Evolutionary conservation across 306 rosid species (phyloP), one percentile per base, ranked within the genome.

Genomic region (Prunus fruticosa): DNA sequence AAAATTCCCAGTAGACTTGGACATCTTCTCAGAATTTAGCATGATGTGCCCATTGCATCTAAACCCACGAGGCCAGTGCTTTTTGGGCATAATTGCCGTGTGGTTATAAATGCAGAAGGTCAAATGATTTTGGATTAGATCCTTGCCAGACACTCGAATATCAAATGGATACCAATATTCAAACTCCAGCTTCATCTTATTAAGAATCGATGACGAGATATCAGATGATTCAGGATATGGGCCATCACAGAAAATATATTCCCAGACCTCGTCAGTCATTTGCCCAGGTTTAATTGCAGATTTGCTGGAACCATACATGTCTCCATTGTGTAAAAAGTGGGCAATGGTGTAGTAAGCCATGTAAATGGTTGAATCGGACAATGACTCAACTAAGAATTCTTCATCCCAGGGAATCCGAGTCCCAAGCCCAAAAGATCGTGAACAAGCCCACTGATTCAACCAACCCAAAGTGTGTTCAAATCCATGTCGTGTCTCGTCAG

Each of bases 91-190:
- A 68, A 93, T 82, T 72, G 98, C 98, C 19, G 96, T 82, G 71
- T 93, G 98, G 81, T 93, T 93, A 78, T 93, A 93, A 64, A 93
- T 89, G 83, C 78, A 72, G 84, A 93, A 93, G 49, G 97, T 93
- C 50, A 93, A 90, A 77, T 93, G 98, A 76, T 93, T 93, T 86
- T 91, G 98, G 72, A 93, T 87, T 62, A 93, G 93, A 87, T 91
- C 98, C 82, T 93, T 93, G n/a, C 97, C 98, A 77, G 98, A 93
- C 58, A 88, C 98, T 46, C 98, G 89, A 65, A 93, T 88, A 82
- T 93, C 98, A 83, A 91, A 93, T 19, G 98, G 98, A 69, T 93
- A 93, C 98, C 98, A 93, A 74, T 93, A 93, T 76, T 93, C 98
- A 91, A 93, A 93, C 86, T 93, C 98, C 69, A 63, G 86, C 85